Base-by-base conservation (phyloP, 345 rosid genomes). In the Camelina hispida region DNA sequence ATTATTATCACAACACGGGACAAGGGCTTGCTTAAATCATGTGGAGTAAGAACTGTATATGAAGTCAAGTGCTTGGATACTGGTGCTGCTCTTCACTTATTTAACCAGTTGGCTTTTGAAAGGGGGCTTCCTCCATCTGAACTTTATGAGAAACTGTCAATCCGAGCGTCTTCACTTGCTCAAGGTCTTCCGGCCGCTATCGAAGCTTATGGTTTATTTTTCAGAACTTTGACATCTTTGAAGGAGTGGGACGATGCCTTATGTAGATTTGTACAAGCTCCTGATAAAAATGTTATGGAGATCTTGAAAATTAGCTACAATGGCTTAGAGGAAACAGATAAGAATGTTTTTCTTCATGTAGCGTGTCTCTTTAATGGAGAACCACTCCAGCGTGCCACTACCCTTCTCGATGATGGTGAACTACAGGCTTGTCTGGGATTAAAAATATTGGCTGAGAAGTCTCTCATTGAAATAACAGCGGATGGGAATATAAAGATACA, bases 161-260 rank as follows among this genome's bases (percentile, higher is more conserved):
- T 53, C 2, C 32, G 7, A 2, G 66, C 65, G 12, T 46, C 69
- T 8, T 2, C 7, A 34, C 58, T 71, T 62, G 76, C 68, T 20
- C 9, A 59, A 2, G 82, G 84, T 1, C 28, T 78, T 34, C 86
- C 81, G 0, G 28, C 68, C 12, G 79, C 79, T 16, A 64, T 81
- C 20, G 72, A 65, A 59, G 75, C 75, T 42, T 14, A 73, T 1
- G 73, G 83, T 15, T 66, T 63, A 5, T 66, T 3, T 42, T 35
- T 81, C 7, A 23, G 18, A 2, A 25, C 35, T 11, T 40, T 34
- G 40, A 50, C 28, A 11, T 35, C 14, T 11, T 7, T 25, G 17
- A 12, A 8, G 14, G 38, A 62, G 14, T 77, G 81, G 85, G 55
- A 73, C 17, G 35, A 64, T 43, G 42, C 57, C 0, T 32, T 67